Evolutionary conservation across 2,329 filamentous ascomycete genomes (phyloP).

Genomic region (Sclerotinia minor): DNA sequence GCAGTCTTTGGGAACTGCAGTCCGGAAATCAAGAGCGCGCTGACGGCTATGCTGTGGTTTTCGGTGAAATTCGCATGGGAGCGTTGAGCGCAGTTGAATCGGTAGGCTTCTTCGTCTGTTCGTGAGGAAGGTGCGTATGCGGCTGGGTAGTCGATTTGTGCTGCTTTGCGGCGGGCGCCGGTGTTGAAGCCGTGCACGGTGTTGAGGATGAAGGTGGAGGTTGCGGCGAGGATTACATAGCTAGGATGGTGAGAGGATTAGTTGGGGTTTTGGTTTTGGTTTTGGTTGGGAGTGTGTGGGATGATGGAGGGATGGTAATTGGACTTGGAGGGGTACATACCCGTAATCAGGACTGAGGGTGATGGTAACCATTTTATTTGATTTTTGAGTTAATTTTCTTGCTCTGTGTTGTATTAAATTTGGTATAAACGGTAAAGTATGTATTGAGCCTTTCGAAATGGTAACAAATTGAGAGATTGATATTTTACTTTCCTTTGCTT

Average conservation of each 20-base stretch:
- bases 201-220: conserved; percentile 60
- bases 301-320: neutral
- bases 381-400: neutral
- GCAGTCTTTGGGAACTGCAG: conserved; percentile 54
- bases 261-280: neutral
- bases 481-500: neutral
- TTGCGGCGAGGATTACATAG: conserved; percentile 60
- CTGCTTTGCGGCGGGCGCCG: conserved; percentile 51
- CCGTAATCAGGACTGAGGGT: conserved; percentile 39
- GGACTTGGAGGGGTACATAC: conserved; percentile 30
- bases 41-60: conserved; percentile 56
- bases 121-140: conserved; percentile 48
- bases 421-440: neutral
- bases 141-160: conserved; percentile 57
- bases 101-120: conserved; percentile 43
- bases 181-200: conserved; percentile 53
- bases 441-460: neutral
- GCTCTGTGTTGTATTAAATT: neutral
- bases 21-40: conserved; percentile 56
- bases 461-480: neutral
- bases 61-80: conserved; percentile 65
- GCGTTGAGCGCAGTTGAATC: conserved; percentile 66
- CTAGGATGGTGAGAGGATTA: conserved; percentile 51
- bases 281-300: neutral
- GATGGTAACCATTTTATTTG: conserved; percentile 37